Evolutionary conservation across 192 early-diverging fungal species (phyloP).

Genomic region (Coemansia sp.): DNA sequence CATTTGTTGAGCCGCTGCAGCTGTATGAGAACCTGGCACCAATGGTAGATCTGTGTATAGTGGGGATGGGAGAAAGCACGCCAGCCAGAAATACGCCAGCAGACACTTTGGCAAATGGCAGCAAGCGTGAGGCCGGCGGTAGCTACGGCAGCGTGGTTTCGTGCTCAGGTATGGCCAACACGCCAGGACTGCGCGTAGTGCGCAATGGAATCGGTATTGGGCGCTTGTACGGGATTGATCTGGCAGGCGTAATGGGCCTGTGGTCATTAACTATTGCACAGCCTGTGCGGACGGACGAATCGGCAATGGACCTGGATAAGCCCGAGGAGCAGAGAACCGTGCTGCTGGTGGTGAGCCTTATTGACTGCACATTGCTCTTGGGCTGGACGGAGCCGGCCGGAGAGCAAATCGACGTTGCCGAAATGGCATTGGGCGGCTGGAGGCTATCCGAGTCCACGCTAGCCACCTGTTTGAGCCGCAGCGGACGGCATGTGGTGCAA

Average conservation of each 20-base stretch:
- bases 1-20: slow-evolving; percentile 60
- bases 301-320: slow-evolving; percentile 14
- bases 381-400: slow-evolving; percentile 39
- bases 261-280: slow-evolving; percentile 63
- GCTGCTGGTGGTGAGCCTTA: slow-evolving; percentile 29
- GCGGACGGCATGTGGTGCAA: slow-evolving; percentile 54
- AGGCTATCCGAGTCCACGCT: slow-evolving; percentile 28
- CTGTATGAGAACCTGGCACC: slow-evolving; percentile 77
- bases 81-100: background rate
- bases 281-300: background rate
- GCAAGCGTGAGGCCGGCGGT: slow-evolving; percentile 40
- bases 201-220: slow-evolving; percentile 86
- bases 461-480: slow-evolving; percentile 14
- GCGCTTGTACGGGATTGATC: slow-evolving; percentile 56
- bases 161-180: slow-evolving; percentile 74
- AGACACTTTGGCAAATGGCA: slow-evolving; percentile 16
- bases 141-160: slow-evolving; percentile 70
- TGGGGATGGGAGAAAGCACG: slow-evolving; percentile 61
- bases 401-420: slow-evolving; percentile 47
- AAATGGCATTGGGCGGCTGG: slow-evolving; percentile 39
- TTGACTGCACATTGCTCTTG: slow-evolving; percentile 20
- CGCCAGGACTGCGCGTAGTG: slow-evolving; percentile 77
- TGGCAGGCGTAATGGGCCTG: slow-evolving; percentile 66
- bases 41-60: slow-evolving; percentile 79
- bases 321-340: slow-evolving; percentile 5